Base-by-base conservation (phyloP, 192 early-diverging fungal species). In the Podochytrium sp. region DNA sequence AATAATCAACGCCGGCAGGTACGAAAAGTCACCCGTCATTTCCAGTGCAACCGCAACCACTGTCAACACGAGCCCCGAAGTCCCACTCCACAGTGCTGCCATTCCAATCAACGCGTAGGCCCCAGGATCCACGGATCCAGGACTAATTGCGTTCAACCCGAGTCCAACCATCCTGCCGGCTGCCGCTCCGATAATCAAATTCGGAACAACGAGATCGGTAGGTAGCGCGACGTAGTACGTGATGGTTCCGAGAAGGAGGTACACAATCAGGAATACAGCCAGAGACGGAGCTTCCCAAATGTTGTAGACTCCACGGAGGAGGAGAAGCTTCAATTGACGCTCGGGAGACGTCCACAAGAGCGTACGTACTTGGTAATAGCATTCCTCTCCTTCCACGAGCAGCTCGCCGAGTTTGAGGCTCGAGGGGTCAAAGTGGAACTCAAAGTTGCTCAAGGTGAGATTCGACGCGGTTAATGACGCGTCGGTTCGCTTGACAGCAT, bases 171-270 rank as follows among this genome's bases (percentile, higher is more conserved):
- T 20, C 7, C 79, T 50, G 14, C 79, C 79, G 2, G 61, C 41
- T 5, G 39, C 66, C 14, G 79, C 79, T 32, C 79, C 79, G 5
- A 79, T 78, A 32, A 80, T 78, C 64, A 80, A 56, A 39, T 80
- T 80, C 12, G 79, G 79, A 55, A 80, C 42, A 23, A 79, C 78
- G 38, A 76, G 23, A 76, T 77, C 78, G 5, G 79, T 80, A 23
- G 79, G 79, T 5, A 80, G 64, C 20, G 79, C 79, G 38, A 80
- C 74, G 59, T 80, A 80, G 33, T 77, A 80, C 35, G 79, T 80
- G 0, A 74, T 23, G 12, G 62, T 23, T 32, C 76, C 73, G 16
- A 80, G 35, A 30, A 72, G 18, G 40, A 67, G 14, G 71, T 80
- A 80, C 2, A 78, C 65, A 33, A 29, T 39, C 25, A 74, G 50